A percentile compares a stretch with the other conserved stretches of the same genome.
Evolutionary conservation across 495 filamentous ascomycete species (phyloP).

Genomic region (Tuber calosporum): DNA sequence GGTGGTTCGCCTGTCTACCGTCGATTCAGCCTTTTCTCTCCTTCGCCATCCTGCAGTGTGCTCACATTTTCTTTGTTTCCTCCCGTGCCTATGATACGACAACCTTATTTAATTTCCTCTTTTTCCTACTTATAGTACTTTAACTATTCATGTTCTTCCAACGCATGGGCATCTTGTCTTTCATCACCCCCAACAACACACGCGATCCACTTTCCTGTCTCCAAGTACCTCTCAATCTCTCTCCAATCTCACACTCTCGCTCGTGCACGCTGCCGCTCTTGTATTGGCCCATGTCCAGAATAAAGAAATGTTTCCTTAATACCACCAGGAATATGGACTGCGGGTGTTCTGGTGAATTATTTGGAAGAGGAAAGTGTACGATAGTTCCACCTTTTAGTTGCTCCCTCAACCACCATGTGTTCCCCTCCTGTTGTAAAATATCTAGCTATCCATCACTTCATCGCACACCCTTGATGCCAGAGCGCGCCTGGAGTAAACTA

Average conservation of each 20-base stretch:
- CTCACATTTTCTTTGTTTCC: conserved; percentile 40
- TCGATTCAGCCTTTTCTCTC: conserved; percentile 21
- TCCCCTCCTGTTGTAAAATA: neutral
- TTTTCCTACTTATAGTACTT: conserved; percentile 39
- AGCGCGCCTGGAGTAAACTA: neutral
- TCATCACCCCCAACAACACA: conserved; percentile 41
- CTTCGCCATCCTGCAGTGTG: conserved; percentile 36
- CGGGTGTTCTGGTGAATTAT: neutral
- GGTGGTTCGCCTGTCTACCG: conserved; percentile 16
- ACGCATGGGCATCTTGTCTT: conserved; percentile 27
- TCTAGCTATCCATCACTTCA: neutral
- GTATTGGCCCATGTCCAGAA: neutral
- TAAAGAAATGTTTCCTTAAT: neutral
- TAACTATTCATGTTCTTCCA: conserved; percentile 21
- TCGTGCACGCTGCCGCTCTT: conserved; percentile 8
- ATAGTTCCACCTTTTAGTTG: neutral
- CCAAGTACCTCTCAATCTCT: conserved; percentile 36
- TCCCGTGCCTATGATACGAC: conserved; percentile 41
- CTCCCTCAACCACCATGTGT: neutral
- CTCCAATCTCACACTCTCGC: conserved; percentile 14
- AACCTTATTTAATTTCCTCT: conserved; percentile 39
- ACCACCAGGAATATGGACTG: neutral
- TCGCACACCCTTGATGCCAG: neutral
- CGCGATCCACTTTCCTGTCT: conserved; percentile 47
- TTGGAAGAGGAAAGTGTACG: neutral